phyloP scores from a whole-genome alignment of 2,329 filamentous ascomycete genomes.

The Aspergillus novoparasiticus region DNA sequence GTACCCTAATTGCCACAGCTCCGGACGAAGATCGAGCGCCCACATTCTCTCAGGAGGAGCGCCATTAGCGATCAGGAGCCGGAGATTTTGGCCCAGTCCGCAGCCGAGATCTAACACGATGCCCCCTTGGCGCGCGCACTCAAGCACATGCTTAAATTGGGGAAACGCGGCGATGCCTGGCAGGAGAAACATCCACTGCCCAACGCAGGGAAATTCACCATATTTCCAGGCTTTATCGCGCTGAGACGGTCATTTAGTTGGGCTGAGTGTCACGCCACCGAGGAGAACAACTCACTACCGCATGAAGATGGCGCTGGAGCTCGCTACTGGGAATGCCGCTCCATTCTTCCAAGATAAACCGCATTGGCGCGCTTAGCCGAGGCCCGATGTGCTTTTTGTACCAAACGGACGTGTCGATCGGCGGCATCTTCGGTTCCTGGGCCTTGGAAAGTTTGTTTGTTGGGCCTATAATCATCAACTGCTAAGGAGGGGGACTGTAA shows the following conservation, averaged over 20 bases:
- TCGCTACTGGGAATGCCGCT: neutral
- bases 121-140: neutral
- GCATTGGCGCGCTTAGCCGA: neutral
- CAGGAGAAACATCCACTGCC: neutral
- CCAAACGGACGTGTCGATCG: neutral
- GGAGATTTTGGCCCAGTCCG: neutral
- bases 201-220: neutral
- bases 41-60: neutral
- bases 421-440: neutral
- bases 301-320: neutral
- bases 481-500: no score
- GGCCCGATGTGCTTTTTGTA: neutral
- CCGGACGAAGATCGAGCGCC: neutral
- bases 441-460: neutral
- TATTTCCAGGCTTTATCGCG: neutral
- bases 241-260: neutral
- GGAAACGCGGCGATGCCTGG: neutral
- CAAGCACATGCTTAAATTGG: neutral
- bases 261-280: neutral
- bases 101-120: neutral
- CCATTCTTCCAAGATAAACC: neutral
- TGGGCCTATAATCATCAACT: neutral
- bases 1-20: neutral
- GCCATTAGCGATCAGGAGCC: neutral
- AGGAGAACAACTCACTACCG: neutral